These are phyloP conservation scores for Candida anglica DNA, from an alignment of 805 yeast species.

Conservation along the genomic window DNA sequence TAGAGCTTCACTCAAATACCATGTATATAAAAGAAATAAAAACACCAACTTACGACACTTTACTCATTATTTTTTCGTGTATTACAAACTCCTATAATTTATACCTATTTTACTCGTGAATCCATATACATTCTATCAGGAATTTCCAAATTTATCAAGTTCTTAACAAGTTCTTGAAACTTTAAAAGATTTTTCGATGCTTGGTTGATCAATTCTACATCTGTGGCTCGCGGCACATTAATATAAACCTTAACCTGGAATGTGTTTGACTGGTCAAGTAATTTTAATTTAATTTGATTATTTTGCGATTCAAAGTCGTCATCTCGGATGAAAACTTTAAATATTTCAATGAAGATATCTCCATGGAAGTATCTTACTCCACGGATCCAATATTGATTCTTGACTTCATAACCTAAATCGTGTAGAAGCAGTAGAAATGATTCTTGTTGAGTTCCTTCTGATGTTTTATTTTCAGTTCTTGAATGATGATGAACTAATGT, in stretches of 20 bases:
- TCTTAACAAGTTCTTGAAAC: conserved; percentile 63
- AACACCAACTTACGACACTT: too few relatives aligned
- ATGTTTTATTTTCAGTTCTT: conserved; percentile 3
- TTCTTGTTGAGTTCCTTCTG: conserved; percentile 12
- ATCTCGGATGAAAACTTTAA: conserved; percentile 40
- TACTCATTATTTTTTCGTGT: too few relatives aligned
- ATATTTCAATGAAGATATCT: conserved; percentile 57
- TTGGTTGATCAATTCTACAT: conserved; percentile 63
- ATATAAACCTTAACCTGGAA: conserved; percentile 62
- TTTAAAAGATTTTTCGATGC: conserved; percentile 60
- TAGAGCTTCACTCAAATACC: too few relatives aligned
- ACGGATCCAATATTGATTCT: conserved; percentile 55
- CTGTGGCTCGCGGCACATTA: conserved; percentile 70
- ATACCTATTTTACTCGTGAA: conserved; percentile 45
- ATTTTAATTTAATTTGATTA: conserved; percentile 27
- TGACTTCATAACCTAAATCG: conserved; percentile 68
- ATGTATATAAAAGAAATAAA: too few relatives aligned
- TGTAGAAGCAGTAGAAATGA: conserved; percentile 43
- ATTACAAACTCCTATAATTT: neutral
- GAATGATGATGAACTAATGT: conserved; percentile 50
- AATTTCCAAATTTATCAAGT: conserved; percentile 62
- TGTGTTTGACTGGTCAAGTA: conserved; percentile 50
- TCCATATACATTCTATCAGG: conserved; percentile 85
- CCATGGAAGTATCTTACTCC: conserved; percentile 64
- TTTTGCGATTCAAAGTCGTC: conserved; percentile 18